Evolutionary conservation across 2,329 filamentous ascomycete genomes (phyloP), one percentile per base, ranked within the genome.

Genomic region (Aureobasidium sp.): DNA sequence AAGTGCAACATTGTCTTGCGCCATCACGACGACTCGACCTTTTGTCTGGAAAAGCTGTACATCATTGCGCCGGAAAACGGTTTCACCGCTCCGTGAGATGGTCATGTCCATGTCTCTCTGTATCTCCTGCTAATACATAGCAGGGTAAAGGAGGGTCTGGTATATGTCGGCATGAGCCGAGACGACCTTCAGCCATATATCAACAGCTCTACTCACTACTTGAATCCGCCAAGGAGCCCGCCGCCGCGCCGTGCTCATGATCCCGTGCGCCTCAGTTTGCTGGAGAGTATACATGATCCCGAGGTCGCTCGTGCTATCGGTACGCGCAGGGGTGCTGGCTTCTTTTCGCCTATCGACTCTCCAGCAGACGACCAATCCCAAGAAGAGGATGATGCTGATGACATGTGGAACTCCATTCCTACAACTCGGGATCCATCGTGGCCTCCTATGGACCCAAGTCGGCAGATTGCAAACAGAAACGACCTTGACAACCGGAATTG

Each of bases 141-240:
- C 71, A 93, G 90, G 60, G 87, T 96, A 59, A 87, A 93, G 74
- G 89, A 96, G 81, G 93, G 94, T 48, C 87, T 97, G 82, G 84
- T 97, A 0, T 97, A 97, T 70, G 82, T 97, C 31, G 84, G 90
- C 49, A 96, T 97, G 92, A 83, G 86, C 44, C 84, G 87, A 41
- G 86, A 95, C 67, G 87, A 94, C 64, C 78, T 94, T 1, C 76
- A 94, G 47, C 83, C 70, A 34, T 71, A 72, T 58, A 67, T 71
- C 80, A 63, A 94, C 90, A 12, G 36, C 45, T 57, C 53, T 12
- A 22, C 44, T 12, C 57, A 56, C 62, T 67, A 17, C 64, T 63
- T 22, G 42, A 51, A 60, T 15, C 62, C 55, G 5, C 62, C 57
- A 8, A 53, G 44, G 39, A 65, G 62, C 27, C 62, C 61, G 5